A percentile compares a stretch with the other conserved stretches of the same genome.
Evolutionary conservation across 441 rosid genomes (phyloP).

Genomic region (Populus hybrid): DNA sequence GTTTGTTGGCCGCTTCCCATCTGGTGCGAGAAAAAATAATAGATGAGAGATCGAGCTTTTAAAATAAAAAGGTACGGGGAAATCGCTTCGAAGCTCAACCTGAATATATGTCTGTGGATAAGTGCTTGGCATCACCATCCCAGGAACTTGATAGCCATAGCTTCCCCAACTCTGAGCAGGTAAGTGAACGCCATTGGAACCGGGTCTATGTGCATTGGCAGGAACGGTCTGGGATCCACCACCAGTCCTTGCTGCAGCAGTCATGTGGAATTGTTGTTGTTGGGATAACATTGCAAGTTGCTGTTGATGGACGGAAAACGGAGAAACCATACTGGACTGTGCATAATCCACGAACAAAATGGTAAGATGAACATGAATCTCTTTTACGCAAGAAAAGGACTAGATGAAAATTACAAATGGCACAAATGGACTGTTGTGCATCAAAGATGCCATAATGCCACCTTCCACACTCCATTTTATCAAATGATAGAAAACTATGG

Average conservation of each 20-base stretch:
- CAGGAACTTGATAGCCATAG: constrained; percentile 38
- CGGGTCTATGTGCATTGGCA: constrained; percentile 14
- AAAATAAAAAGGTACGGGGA: neutral
- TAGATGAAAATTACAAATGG: neutral
- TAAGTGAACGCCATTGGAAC: constrained; percentile 23
- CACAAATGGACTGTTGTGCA: neutral
- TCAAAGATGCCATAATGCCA: neutral
- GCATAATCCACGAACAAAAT: constrained; percentile 19
- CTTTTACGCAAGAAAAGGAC: neutral
- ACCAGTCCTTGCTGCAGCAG: constrained; percentile 24
- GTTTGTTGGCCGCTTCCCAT: constrained; percentile 33
- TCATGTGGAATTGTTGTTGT: constrained; percentile 27
- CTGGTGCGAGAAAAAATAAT: constrained; percentile 28
- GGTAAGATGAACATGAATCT: neutral
- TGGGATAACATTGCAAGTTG: constrained; percentile 33
- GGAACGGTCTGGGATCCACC: constrained; percentile 25
- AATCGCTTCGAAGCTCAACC: constrained; percentile 29
- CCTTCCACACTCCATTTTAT: neutral
- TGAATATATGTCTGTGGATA: constrained; percentile 32
- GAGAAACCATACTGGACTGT: constrained; percentile 39
- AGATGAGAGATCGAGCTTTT: constrained; percentile 13
- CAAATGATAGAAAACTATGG: neutral
- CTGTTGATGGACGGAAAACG: constrained; percentile 41
- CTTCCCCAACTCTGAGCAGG: constrained; percentile 30
- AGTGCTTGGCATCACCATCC: constrained; percentile 26